Base-by-base conservation (phyloP, 2,329 filamentous ascomycete species). In the Diaporthe citri region DNA sequence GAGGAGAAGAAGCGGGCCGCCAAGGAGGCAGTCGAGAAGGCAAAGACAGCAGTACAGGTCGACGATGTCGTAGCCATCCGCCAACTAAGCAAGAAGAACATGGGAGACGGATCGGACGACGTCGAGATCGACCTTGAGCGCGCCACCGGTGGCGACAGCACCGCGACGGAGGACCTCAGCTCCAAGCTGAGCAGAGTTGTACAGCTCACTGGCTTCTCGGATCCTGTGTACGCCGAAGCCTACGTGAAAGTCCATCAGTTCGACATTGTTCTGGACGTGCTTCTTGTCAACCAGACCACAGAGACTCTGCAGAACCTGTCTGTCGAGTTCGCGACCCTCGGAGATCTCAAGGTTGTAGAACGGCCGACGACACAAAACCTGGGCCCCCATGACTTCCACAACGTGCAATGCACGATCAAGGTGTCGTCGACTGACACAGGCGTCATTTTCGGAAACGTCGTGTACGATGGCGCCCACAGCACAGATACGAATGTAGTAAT, bases 171-270 rank as follows among this genome's bases (percentile, higher is more conserved):
- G 82, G 95, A 98, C 78, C 88, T 98, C 3, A 93, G 94, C 17
- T 98, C 95, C 72, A 99, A 99, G 85, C 91, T 99, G 76, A 98
- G 94, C 87, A 92, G 97, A 20, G 96, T 99, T 51, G 97, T 99
- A 31, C 97, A 99, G 84, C 90, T 99, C 60, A 99, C 97, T 25
- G 97, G 97, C 76, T 99, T 99, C 89, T 98, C 97, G 0, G 97
- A 99, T 82, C 93, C 97, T 1, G 97, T 99, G 20, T 99, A 99
- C 80, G 97, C 95, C n/a, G 97, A 99, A 85, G 97, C 97, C 7
- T 99, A 99, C 80, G 96, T 99, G 81, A 98, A 97, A 83, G 96
- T 99, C 13, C 96, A 98, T 83, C 97, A 99, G 84, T 99, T 99
- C 81, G 97, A 99, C 82, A 99, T 99, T 80, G 94, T 99, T 22